These are phyloP conservation scores for Bolboschoenus planiculmis DNA, from an alignment of 176 grass and related monocot genomes.

Conservation along the genomic window DNA sequence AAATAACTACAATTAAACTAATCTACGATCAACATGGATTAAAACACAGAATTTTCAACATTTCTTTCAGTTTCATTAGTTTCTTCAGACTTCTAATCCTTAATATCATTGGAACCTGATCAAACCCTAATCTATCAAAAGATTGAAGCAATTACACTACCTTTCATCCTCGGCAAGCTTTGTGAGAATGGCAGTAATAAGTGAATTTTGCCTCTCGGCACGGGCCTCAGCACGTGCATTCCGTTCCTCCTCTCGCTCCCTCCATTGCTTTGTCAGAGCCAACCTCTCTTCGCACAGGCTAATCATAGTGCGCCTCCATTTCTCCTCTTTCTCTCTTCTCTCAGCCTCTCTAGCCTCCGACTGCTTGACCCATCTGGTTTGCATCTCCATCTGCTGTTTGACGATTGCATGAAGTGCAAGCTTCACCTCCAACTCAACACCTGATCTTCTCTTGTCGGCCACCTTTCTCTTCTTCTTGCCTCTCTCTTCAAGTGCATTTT, in stretches of 20 bases:
- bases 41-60: background rate
- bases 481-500: background rate
- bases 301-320: constrained; percentile 71
- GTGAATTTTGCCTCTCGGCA: constrained; percentile 58
- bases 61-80: background rate
- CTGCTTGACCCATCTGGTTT: constrained; percentile 72
- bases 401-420: constrained; percentile 63
- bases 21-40: constrained; percentile 16
- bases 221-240: constrained; percentile 60
- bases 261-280: constrained; percentile 54
- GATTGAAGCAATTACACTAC: constrained; percentile 19
- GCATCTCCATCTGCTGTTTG: constrained; percentile 74
- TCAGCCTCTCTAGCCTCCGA: constrained; percentile 64
- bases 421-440: constrained; percentile 46
- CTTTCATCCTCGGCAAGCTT: constrained; percentile 46
- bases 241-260: constrained; percentile 67
- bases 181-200: constrained; percentile 48
- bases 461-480: constrained; percentile 8
- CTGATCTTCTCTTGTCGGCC: constrained; percentile 1
- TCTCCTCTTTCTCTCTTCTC: constrained; percentile 59
- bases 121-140: constrained; percentile 23
- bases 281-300: constrained; percentile 65
- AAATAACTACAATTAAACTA: constrained; percentile 14
- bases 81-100: background rate
- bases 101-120: background rate